A percentile compares a stretch with the other conserved stretches of the same genome.
phyloP scores from a whole-genome alignment of 371 early-diverging fungal species.

The Mucor irregularis region DNA sequence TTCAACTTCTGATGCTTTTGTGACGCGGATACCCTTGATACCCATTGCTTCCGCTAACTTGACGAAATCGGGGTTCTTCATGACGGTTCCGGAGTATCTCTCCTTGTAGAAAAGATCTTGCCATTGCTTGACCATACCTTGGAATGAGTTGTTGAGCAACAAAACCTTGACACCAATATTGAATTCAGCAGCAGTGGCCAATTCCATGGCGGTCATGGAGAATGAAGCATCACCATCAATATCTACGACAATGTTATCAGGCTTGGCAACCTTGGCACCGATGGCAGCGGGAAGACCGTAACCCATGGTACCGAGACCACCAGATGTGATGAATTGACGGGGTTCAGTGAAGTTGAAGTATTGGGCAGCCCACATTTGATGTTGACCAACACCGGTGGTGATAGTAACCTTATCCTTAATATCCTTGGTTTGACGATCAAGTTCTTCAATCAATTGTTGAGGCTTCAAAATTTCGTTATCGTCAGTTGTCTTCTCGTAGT shows the following conservation, averaged over 20 bases:
- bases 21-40: constrained; percentile 84
- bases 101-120: constrained; percentile 97
- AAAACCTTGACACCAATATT: constrained; percentile 96
- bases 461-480: constrained; percentile 72
- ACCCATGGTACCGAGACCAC: constrained; percentile 98
- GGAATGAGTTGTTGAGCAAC: constrained; percentile 96
- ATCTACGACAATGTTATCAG: constrained; percentile 92
- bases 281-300: constrained; percentile 94
- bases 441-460: constrained; percentile 90
- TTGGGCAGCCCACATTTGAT: constrained; percentile 98
- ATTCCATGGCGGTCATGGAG: constrained; percentile 97
- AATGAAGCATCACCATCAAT: constrained; percentile 98
- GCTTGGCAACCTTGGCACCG: constrained; percentile 93
- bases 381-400: constrained; percentile 97
- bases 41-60: constrained; percentile 95
- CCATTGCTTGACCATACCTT: constrained; percentile 99
- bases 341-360: constrained; percentile 88
- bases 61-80: constrained; percentile 98
- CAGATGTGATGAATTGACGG: constrained; percentile 88
- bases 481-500: constrained; percentile 54
- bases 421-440: constrained; percentile 78
- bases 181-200: constrained; percentile 94
- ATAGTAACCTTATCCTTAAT: constrained; percentile 91
- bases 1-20: constrained; percentile 83
- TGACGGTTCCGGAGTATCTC: constrained; percentile 89